Evolutionary conservation across 2,329 filamentous ascomycete genomes (phyloP), one percentile per base, ranked within the genome.

Genomic region (Lecanicillium sp.): DNA sequence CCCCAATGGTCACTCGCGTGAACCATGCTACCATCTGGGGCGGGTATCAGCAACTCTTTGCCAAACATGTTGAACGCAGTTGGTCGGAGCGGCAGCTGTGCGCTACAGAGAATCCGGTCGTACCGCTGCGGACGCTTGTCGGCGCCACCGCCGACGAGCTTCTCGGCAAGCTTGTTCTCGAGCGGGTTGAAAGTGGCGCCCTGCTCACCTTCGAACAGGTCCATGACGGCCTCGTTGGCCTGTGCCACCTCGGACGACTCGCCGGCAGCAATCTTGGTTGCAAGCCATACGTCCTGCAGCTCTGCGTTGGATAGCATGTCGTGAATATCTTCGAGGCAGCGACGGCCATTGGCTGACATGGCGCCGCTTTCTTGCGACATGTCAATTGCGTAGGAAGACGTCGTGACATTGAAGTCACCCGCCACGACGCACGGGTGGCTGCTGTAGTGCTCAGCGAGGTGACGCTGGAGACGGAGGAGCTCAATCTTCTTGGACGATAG

Each of bases 381-480:
- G 10, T 75, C 65, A 27, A 85, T 73, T 0, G 79, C 78, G 44
- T 70, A 68, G 2, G 68, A 63, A 1, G 82, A 86, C 0, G 80
- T 83, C 6, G 75, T 68, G 20, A 85, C 65, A 55, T 86, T 86
- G 59, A 84, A 81, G 57, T 85, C 81, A 3, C 83, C 83, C 0
- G 77, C 75, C 17, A 86, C 55, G 4, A 84, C 65, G 67, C 74
- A 79, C 4, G 77, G 69, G 30, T 73, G 69, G 0, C 61, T 47
- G 1, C 63, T 52, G 39, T 78, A 74, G 0, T 62, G 55, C 1
- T 52, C 54, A 1, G 61, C 58, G 14, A 85, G 54, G 56, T 81
- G 62, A 7, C 60, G 59, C 2, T 76, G 56, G 1, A 86, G 58
- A 17, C 62, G 68, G 38, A 73, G 69, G 12, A 84, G 58, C 54